phyloP scores from a whole-genome alignment of 441 rosid genomes.

The Euphorbia schlechtendalii region DNA sequence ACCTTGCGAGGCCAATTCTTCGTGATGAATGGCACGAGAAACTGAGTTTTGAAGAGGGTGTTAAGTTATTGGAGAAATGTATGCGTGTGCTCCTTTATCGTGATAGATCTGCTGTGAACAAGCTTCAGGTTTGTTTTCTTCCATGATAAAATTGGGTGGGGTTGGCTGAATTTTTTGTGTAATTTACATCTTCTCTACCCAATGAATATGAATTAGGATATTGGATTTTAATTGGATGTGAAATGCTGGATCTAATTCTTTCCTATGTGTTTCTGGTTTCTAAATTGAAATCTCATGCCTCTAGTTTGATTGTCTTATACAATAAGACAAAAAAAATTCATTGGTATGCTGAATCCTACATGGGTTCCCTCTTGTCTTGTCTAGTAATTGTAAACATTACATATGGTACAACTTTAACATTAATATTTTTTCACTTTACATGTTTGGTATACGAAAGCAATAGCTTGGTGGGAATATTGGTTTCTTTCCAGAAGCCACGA shows the following conservation, averaged over 20 bases:
- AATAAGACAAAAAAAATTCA: neutral
- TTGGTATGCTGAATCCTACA: neutral
- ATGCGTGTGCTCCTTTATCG: conserved; percentile 97
- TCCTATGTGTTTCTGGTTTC: neutral
- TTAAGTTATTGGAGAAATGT: conserved; percentile 86
- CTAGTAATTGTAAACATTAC: neutral
- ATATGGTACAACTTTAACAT: neutral
- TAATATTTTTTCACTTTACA: neutral
- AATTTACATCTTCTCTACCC: neutral
- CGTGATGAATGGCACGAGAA: conserved; percentile 97
- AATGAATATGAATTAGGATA: neutral
- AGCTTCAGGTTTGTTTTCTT: conserved; percentile 75
- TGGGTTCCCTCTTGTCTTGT: neutral
- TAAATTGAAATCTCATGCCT: no score
- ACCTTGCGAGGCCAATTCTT: conserved; percentile 90
- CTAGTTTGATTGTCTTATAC: neutral
- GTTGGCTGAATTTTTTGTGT: neutral
- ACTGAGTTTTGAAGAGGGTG: conserved; percentile 89
- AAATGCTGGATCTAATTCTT: neutral
- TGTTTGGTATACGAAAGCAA: neutral
- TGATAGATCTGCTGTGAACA: conserved; percentile 89
- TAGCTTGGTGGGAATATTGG: neutral
- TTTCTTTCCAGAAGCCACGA: neutral
- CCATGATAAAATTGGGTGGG: neutral
- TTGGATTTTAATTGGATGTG: neutral